Conservation (phyloP, 2,329 filamentous ascomycete species). For the Graphilbum fragrans region DNA sequence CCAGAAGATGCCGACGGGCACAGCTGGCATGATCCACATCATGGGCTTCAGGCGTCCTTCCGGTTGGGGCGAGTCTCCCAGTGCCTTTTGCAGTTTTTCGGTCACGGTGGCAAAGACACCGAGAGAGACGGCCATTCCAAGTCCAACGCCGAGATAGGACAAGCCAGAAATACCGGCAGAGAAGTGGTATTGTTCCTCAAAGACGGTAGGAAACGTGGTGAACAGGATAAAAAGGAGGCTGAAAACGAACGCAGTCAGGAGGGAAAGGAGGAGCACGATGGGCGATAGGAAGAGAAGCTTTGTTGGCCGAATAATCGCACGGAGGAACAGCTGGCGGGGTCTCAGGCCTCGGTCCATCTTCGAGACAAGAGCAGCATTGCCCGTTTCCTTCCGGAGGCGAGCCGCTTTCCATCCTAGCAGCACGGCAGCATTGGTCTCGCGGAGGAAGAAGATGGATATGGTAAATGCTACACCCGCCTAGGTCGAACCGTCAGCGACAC, state of each 20-base stretch:
- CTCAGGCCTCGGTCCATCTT: background rate
- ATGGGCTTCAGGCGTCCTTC: too few species aligned
- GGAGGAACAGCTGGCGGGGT: slow-evolving; percentile 16
- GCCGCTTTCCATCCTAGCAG: slow-evolving; percentile 36
- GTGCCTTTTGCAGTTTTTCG: too few species aligned
- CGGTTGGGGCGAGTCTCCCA: too few species aligned
- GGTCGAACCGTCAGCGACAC: too few species aligned
- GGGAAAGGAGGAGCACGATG: slow-evolving; percentile 30
- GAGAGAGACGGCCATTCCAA: too few species aligned
- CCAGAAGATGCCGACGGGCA: too few species aligned
- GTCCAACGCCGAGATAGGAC: slow-evolving; percentile 33
- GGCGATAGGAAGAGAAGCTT: slow-evolving; percentile 38
- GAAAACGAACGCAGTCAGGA: slow-evolving; percentile 39
- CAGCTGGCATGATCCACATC: too few species aligned
- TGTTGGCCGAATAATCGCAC: slow-evolving; percentile 36
- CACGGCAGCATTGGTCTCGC: slow-evolving; percentile 38
- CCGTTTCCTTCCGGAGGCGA: slow-evolving; percentile 30
- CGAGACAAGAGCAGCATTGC: slow-evolving; percentile 34
- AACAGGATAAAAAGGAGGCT: slow-evolving; percentile 41
- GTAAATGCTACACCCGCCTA: too few species aligned
- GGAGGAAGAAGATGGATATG: too few species aligned
- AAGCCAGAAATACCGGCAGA: slow-evolving; percentile 31
- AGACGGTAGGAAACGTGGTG: slow-evolving; percentile 39
- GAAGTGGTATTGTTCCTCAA: slow-evolving; percentile 33
- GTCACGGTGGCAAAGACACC: too few species aligned